These are phyloP conservation scores for Magnaporthales sp. DNA, from an alignment of 2,329 filamentous ascomycete species.

Conservation along the genomic window DNA sequence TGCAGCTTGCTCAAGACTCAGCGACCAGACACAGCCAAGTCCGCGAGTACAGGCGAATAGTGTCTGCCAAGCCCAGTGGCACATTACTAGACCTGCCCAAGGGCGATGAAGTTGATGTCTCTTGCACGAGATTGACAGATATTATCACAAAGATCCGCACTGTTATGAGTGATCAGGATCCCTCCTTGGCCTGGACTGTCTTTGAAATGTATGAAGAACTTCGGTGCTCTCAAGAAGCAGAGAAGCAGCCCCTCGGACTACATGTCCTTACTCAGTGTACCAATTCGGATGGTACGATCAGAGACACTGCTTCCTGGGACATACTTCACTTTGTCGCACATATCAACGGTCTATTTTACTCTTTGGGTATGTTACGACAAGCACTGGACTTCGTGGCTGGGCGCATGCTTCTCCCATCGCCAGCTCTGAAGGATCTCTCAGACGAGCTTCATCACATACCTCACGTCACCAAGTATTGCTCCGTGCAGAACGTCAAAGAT, in stretches of 20 bases:
- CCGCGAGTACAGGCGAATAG: constrained; percentile 29
- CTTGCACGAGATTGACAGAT: not conserved
- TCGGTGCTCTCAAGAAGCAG: constrained; percentile 19
- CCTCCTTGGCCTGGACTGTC: constrained; percentile 21
- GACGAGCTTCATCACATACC: not conserved
- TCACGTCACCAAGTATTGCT: not conserved
- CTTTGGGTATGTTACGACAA: constrained; percentile 47
- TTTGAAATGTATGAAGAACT: constrained; percentile 29
- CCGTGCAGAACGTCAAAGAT: not conserved
- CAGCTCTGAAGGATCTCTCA: not conserved
- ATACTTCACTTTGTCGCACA: constrained; percentile 54
- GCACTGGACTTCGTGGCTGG: constrained; percentile 27
- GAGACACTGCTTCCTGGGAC: constrained; percentile 39
- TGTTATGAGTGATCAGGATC: not conserved
- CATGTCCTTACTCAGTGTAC: constrained; percentile 19
- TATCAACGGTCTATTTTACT: constrained; percentile 52
- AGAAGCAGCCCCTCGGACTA: constrained; percentile 21
- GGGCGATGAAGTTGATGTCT: constrained; percentile 11
- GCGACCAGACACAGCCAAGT: constrained; percentile 11
- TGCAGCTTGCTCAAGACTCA: constrained; percentile 15
- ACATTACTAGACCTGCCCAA: constrained; percentile 19
- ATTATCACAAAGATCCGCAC: not conserved
- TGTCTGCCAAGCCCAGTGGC: constrained; percentile 21
- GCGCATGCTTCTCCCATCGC: not conserved
- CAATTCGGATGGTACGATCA: constrained; percentile 14